Base-by-base conservation (phyloP, 2,329 filamentous ascomycete genomes). In the Colletotrichum theobromicola region DNA sequence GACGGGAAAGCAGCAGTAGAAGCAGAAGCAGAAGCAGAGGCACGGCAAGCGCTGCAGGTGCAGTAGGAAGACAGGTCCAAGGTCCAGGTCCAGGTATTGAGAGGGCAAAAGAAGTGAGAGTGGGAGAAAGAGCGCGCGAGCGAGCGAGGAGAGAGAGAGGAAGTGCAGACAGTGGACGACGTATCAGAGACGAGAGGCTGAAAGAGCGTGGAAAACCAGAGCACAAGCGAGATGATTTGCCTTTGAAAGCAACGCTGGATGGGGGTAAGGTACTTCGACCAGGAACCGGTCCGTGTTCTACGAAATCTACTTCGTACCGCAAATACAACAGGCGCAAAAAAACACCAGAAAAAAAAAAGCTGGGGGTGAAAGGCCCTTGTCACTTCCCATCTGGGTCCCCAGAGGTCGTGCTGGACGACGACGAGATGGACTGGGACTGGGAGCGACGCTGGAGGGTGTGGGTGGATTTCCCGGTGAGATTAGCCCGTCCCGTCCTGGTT, bases 141-240 rank as follows among this genome's bases (percentile, higher is more conserved):
- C 32, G 35, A 67, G 30, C 46, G 13, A 53, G 28, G 61, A 64
- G 42, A 32, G 42, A 55, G 55, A 32, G 24, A 28, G 13, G 10
- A 24, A 26, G 21, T 13, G 30, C 13, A 28, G n/a, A 32, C 24
- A 24, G 77, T 79, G 79, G 79, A 78, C 37, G 65, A 21, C 24
- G 35, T 24, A 37, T 24, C 9, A 46, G 79, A 81, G 80, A 83
- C 84, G 83, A 82, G 83, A 86, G 84, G 85, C 86, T 87, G 84
- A 86, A 82, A 82, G 82, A 82, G 81, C 82, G 81, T 83, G 21
- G 83, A 84, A 84, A 84, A 66, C n/a, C 42, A 46, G 42, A 46
- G 83, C 83, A 83, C 85, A 88, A 88, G 87, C 87, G 87, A 89
- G 81, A 88, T 88, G 87, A 87, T 85, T 74, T 85, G 83, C 83